Percentiles rank a stretch among this genome's conserved stretches.
Evolutionary conservation across 805 yeast genomes (phyloP).

Genomic region (Pichia thaimueangensis): DNA sequence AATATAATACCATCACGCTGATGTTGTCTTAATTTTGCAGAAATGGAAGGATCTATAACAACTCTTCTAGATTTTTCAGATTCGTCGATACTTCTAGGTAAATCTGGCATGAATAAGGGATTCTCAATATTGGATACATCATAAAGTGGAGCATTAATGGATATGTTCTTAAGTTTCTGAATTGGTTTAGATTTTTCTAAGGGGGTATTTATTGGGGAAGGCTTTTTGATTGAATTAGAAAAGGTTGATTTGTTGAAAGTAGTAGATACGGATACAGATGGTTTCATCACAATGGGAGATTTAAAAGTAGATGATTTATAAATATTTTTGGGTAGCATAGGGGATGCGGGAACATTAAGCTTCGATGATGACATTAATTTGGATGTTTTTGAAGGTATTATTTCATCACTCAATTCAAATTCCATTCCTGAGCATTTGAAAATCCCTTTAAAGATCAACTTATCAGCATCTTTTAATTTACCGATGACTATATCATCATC

Average conservation of each 20-base stretch:
- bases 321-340: no score
- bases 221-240: no score
- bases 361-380: slow-evolving; percentile 4
- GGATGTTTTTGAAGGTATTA: slow-evolving; percentile 1
- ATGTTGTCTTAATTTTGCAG: slow-evolving; percentile 63
- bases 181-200: neutral
- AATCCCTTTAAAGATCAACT: slow-evolving; percentile 24
- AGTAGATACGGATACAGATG: no score
- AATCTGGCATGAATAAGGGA: slow-evolving; percentile 38
- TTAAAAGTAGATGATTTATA: neutral
- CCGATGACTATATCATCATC: slow-evolving; percentile 27
- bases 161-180: neutral
- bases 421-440: slow-evolving; percentile 40
- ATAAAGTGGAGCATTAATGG: slow-evolving; percentile 30
- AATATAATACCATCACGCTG: slow-evolving; percentile 81
- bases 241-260: no score
- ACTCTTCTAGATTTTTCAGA: slow-evolving; percentile 32
- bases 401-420: slow-evolving; percentile 48
- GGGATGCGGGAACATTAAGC: neutral
- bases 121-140: slow-evolving; percentile 29
- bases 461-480: slow-evolving; percentile 16
- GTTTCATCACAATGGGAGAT: no score
- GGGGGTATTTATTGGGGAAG: no score
- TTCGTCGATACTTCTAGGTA: slow-evolving; percentile 10
- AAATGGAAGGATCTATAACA: slow-evolving; percentile 53